These are phyloP conservation scores for Scutellaria barbata DNA, from an alignment of 257 asterid species.

Conservation along the genomic window DNA sequence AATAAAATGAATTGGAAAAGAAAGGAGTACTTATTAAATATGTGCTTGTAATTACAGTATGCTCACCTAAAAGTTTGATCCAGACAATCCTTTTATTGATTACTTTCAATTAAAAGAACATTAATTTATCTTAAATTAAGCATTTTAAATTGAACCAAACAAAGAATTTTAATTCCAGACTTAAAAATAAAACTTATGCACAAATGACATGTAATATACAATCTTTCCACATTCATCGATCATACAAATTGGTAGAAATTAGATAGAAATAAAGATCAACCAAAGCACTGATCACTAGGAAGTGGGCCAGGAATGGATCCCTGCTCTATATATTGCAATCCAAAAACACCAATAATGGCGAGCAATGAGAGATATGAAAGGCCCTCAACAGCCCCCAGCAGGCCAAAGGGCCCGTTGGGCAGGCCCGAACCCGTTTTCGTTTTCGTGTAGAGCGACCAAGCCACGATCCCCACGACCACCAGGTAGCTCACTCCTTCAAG, in stretches of 20 bases:
- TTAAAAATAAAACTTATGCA: too few relatives aligned
- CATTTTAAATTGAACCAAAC: too few relatives aligned
- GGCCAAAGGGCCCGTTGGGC: conserved; percentile 84
- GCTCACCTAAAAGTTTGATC: too few relatives aligned
- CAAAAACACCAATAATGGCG: conserved; percentile 70
- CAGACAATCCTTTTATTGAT: too few relatives aligned
- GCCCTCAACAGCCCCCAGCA: conserved; percentile 94
- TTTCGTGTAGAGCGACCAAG: conserved; percentile 86
- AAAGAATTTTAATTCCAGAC: too few relatives aligned
- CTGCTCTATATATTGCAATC: conserved; percentile 64
- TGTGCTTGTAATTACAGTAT: too few relatives aligned
- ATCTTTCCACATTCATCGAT: neutral
- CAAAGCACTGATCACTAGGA: conserved; percentile 77
- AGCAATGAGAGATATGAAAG: conserved; percentile 71
- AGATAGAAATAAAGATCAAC: conserved; percentile 37
- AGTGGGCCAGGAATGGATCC: conserved; percentile 93
- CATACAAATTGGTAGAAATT: neutral
- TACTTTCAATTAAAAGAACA: too few relatives aligned
- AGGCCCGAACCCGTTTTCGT: conserved; percentile 83
- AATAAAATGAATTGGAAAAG: too few relatives aligned
- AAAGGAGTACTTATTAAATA: too few relatives aligned
- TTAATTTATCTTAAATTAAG: too few relatives aligned
- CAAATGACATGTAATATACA: too few relatives aligned
- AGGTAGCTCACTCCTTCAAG: conserved; percentile 93
- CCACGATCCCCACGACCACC: conserved; percentile 73